Conservation (phyloP, 2,329 filamentous ascomycete genomes). For the Exophiala spinifera region DNA sequence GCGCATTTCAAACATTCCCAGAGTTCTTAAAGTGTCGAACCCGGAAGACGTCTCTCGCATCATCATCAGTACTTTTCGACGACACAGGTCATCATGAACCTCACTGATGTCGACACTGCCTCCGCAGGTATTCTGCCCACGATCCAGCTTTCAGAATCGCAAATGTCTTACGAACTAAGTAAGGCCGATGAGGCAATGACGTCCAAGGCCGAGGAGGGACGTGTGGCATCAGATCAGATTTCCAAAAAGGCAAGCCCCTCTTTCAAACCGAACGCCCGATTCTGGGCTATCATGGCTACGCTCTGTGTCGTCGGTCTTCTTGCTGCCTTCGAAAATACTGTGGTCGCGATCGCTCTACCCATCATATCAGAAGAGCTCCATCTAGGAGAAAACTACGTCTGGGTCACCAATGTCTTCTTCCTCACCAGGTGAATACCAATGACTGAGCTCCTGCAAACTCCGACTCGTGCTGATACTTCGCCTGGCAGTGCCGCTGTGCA, state of each 20-base stretch:
- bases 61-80: too few relatives aligned
- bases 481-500: constrained; percentile 25
- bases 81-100: too few relatives aligned
- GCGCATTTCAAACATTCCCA: too few relatives aligned
- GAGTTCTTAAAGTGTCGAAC: too few relatives aligned
- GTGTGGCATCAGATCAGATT: neutral
- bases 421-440: constrained; percentile 17
- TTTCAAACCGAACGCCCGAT: neutral
- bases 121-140: too few relatives aligned
- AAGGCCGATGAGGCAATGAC: neutral
- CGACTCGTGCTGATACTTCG: neutral
- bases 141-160: too few relatives aligned
- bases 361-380: constrained; percentile 37
- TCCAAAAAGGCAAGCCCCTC: neutral
- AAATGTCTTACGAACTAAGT: too few relatives aligned
- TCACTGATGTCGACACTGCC: too few relatives aligned
- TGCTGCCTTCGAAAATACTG: constrained; percentile 37
- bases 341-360: constrained; percentile 42
- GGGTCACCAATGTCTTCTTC: constrained; percentile 33
- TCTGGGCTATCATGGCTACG: constrained; percentile 6
- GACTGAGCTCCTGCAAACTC: too few relatives aligned
- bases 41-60: too few relatives aligned
- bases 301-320: constrained; percentile 30
- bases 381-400: constrained; percentile 34
- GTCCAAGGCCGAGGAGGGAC: neutral